phyloP scores from a whole-genome alignment of 306 rosid species.

The Quercus berberidifolia region DNA sequence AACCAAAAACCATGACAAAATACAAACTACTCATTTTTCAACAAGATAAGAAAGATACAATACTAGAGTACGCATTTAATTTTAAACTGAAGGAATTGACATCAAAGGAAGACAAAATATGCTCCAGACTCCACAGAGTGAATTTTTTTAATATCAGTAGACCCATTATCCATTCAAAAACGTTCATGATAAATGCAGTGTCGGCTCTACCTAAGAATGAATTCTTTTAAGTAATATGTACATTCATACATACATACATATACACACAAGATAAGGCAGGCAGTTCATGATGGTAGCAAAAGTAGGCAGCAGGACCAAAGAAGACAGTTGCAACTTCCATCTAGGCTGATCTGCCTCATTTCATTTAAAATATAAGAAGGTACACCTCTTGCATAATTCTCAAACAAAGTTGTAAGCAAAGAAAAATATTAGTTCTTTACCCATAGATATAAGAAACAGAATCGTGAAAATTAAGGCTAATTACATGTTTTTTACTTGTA shows the following conservation, averaged over 20 bases:
- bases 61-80: background rate
- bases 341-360: background rate
- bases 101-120: background rate
- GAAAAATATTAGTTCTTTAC: background rate
- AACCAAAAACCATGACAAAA: background rate
- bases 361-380: constrained; percentile 2
- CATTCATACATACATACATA: background rate
- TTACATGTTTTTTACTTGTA: too few relatives aligned
- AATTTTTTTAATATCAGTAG: background rate
- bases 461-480: background rate
- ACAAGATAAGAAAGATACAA: background rate
- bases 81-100: background rate
- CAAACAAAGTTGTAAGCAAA: constrained; percentile 6
- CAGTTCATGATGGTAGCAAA: background rate
- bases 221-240: background rate
- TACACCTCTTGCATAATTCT: background rate
- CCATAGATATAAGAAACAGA: constrained; percentile 17
- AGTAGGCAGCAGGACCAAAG: background rate
- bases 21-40: background rate
- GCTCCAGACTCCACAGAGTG: background rate
- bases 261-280: background rate
- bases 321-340: background rate
- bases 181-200: background rate
- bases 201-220: background rate
- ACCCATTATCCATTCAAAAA: too few relatives aligned